Base-by-base conservation (phyloP, 768 basidiomycete species). In the Pisolithus tinctorius region DNA sequence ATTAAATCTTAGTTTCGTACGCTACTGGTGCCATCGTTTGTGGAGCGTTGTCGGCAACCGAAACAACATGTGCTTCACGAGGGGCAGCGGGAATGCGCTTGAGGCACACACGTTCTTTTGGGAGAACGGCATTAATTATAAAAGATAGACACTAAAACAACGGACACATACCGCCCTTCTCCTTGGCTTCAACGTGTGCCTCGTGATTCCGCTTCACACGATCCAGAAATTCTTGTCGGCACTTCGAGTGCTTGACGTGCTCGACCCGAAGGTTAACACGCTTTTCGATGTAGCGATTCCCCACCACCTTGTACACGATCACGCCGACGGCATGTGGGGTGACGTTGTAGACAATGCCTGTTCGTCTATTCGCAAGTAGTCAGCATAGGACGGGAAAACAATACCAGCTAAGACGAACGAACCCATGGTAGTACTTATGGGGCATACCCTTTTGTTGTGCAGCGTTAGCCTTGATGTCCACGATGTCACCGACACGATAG, bases 381-480 rank as follows among this genome's bases (percentile, higher is more conserved):
- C 34, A 34, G 34, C 13, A 34, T 34, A 34, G 34, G 34, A 34
- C 9, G 10, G 17, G 11, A n/a, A 16, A 48, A 46, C 50, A 53
- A 26, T 36, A 34, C 47, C 37, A 10, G 46, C 25, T 34, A 38
- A 3, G 46, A 25, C 17, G 39, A 14, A 83, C 91, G 61, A 57
- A 93, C 93, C 90, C 92, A 63, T 93, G 92, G 79, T 93, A 93
- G 82, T 81, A 94, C 75, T 97, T 97, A 81, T 97, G 95, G 71
- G 94, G 94, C 93, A 98, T 96, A 73, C 96, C 96, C 87, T 94
- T 95, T 84, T 99, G 96, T 74, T 96, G 90, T 41, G 96, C 91
- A 54, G 94, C 83, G 68, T 99, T 98, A 60, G 95, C 95, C 79
- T 96, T 97, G 82, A 99, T 98, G 76, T 99, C 96, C 63, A 99